These are phyloP conservation scores for Ocimum tenuiflorum DNA, from an alignment of 257 asterid species.

Conservation along the genomic window DNA sequence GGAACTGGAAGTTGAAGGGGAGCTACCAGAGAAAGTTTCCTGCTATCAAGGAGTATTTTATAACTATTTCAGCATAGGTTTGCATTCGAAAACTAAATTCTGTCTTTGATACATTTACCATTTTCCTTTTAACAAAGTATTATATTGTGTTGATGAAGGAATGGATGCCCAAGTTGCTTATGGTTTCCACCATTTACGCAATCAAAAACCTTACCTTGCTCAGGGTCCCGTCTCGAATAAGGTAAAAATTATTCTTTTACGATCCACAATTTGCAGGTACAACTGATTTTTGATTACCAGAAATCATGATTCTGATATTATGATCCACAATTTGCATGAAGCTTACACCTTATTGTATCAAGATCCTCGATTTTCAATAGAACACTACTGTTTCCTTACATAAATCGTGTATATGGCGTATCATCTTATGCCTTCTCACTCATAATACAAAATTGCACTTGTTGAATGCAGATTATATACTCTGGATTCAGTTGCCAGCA, in stretches of 20 bases:
- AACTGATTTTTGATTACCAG: background rate
- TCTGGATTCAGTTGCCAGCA: conserved; percentile 90
- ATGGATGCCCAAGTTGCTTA: conserved; percentile 98
- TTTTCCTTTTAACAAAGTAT: background rate
- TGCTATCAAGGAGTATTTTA: conserved; percentile 85
- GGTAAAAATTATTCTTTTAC: conserved; percentile 37
- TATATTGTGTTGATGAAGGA: conserved; percentile 39
- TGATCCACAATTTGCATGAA: background rate
- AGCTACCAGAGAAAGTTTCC: conserved; percentile 54
- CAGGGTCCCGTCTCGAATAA: conserved; percentile 92
- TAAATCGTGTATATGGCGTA: no score
- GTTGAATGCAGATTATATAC: conserved; percentile 60
- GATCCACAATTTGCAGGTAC: background rate
- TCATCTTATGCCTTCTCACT: background rate
- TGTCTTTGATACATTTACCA: conserved; percentile 3
- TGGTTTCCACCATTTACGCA: conserved; percentile 92
- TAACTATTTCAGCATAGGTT: conserved; percentile 97
- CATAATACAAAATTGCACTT: conserved; percentile 9
- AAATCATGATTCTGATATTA: background rate
- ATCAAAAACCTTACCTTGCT: conserved; percentile 87
- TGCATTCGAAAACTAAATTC: conserved; percentile 4
- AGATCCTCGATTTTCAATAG: background rate
- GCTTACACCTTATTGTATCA: background rate
- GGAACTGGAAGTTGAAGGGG: conserved; percentile 66
- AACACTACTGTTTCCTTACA: conserved; percentile 1